Conservation (phyloP, 768 basidiomycete species). For the Tulasnella sp. region DNA sequence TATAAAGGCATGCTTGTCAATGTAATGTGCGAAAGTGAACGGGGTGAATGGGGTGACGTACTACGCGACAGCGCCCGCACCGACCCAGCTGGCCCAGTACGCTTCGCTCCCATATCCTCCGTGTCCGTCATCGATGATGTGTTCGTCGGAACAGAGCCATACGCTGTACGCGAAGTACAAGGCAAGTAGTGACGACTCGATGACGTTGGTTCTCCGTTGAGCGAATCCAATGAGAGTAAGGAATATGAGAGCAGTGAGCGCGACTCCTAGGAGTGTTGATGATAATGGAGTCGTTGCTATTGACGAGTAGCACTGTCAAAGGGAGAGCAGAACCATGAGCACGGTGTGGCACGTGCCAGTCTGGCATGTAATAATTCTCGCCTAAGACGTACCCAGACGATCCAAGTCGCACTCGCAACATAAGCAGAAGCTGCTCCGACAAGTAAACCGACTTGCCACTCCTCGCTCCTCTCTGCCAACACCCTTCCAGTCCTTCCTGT, state of each 20-base stretch:
- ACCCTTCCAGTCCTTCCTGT: conserved; percentile 75
- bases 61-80: conserved; percentile 28
- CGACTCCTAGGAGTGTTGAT: conserved; percentile 85
- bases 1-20: conserved; percentile 21
- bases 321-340: not conserved
- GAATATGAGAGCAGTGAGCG: conserved; percentile 86
- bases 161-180: conserved; percentile 89
- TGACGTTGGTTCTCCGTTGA: conserved; percentile 84
- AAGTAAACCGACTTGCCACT: conserved; percentile 74
- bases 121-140: conserved; percentile 24
- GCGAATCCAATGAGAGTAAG: conserved; percentile 90
- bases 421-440: conserved; percentile 78
- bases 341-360: not conserved
- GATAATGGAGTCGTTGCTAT: conserved; percentile 70
- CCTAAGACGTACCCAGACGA: conserved; percentile 64
- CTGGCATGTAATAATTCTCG: not conserved
- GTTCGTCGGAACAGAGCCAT: conserved; percentile 64
- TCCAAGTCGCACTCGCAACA: conserved; percentile 85
- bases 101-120: conserved; percentile 37
- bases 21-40: not conserved
- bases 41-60: not conserved
- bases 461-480: conserved; percentile 71
- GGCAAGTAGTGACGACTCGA: conserved; percentile 86
- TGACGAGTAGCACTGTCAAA: conserved; percentile 10
- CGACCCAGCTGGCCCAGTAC: conserved; percentile 34